Conservation (phyloP, 495 filamentous ascomycete species). For the Penicillium daleae region DNA sequence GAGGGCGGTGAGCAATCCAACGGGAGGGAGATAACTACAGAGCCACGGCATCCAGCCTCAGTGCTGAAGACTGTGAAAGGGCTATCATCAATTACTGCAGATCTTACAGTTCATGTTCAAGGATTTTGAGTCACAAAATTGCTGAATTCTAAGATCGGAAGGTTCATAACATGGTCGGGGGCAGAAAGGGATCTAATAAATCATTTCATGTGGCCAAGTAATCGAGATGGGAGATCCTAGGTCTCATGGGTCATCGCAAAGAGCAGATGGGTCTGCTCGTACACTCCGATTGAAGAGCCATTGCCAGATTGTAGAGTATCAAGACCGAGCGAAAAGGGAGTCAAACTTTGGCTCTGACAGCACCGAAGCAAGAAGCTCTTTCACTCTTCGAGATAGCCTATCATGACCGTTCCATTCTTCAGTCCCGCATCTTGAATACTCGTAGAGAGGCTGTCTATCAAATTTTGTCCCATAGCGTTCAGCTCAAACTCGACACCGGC, state of each 20-base stretch:
- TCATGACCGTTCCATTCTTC: slow-evolving; percentile 89
- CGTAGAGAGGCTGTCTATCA: slow-evolving; percentile 72
- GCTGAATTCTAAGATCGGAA: neutral
- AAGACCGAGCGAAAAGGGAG: neutral
- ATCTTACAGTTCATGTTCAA: neutral
- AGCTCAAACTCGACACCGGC: slow-evolving; percentile 82
- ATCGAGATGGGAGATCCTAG: neutral
- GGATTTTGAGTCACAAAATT: neutral
- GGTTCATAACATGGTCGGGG: neutral
- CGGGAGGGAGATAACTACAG: too few species aligned
- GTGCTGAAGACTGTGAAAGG: neutral
- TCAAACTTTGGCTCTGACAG: neutral
- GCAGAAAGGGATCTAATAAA: slow-evolving; percentile 1
- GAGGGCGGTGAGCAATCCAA: neutral
- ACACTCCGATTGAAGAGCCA: neutral
- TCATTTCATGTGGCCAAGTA: neutral
- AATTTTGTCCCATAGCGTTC: slow-evolving; percentile 75
- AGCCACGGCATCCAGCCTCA: too few species aligned
- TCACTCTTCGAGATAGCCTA: slow-evolving; percentile 79
- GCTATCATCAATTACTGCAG: neutral
- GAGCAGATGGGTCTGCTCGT: neutral
- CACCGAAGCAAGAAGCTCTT: neutral
- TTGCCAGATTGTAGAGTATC: neutral
- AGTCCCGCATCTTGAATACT: slow-evolving; percentile 83
- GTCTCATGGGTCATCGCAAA: neutral